These are phyloP conservation scores for Lagenaria siceraria DNA, from an alignment of 306 rosid genomes.

Conservation along the genomic window DNA sequence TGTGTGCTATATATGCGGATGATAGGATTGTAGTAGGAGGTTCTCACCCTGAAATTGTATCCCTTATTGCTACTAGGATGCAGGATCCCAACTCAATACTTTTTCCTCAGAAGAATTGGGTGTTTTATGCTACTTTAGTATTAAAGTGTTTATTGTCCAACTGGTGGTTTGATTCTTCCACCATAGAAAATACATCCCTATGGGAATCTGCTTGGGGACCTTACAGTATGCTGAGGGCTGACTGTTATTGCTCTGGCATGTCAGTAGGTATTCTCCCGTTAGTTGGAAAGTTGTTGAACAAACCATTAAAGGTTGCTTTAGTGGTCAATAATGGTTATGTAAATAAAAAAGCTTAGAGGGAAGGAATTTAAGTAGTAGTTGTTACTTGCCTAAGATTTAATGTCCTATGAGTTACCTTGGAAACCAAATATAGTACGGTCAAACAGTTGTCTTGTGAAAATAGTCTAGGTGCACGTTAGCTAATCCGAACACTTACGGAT, in stretches of 20 bases:
- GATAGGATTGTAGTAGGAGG: background rate
- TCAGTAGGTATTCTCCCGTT: background rate
- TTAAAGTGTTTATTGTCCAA: background rate
- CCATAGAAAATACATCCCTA: background rate
- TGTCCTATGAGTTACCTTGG: background rate
- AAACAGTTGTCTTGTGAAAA: background rate
- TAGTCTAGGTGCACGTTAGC: background rate
- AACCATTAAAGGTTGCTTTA: background rate
- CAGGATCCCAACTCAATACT: background rate
- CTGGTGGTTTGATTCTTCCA: background rate
- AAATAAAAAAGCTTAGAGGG: background rate
- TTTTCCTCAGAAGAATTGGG: background rate
- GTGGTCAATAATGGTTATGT: too few species aligned
- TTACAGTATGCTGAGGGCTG: background rate
- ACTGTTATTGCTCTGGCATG: background rate
- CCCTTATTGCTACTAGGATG: background rate
- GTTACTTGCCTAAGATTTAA: background rate
- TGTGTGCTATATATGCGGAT: background rate
- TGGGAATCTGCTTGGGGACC: background rate
- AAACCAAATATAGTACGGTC: background rate
- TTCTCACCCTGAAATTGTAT: background rate
- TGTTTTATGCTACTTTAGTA: background rate
- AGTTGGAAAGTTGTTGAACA: background rate
- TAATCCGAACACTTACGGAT: background rate
- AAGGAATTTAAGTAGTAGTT: background rate